Evolutionary conservation across 2,329 filamentous ascomycete species (phyloP), one percentile per base, ranked within the genome.

Genomic region (Pyrenochaeta sp.): DNA sequence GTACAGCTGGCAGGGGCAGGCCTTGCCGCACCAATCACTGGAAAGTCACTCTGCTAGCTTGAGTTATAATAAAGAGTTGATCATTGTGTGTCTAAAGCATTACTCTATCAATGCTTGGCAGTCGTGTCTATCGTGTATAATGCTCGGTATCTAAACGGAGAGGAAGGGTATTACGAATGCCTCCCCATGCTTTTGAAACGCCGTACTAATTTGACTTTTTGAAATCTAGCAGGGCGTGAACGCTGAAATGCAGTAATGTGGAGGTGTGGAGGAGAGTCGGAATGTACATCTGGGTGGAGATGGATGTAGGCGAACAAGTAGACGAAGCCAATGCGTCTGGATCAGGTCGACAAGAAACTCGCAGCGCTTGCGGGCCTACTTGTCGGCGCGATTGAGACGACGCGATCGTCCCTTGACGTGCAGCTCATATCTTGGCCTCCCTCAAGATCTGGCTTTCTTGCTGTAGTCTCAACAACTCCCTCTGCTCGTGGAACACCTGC

Each of bases 401-500:
- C 7, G n/a, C 12, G 24, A n/a, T 44, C 2, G 25, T 24, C 10
- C 3, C 10, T 5, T 2, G 24, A 3, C 25, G n/a, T 8, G 24
- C 24, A 44, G 5, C n/a, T 67, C 57, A 77, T 48, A 77, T 68
- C 68, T 66, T 71, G 13, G 68, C 72, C 54, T 77, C 62, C 46
- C 68, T 59, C 51, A 75, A 54, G 25, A 75, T 77, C 62, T 64
- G 59, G 53, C 66, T 71, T 19, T 72, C 68, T 57, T 77, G 66
- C 70, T 86, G 83, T 61, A 78, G 66, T 43, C 61, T 74, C 56
- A 83, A 77, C 54, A 86, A 84, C 75, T 91, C 90, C 77, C 88
- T 87, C 81, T 98, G 92, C 83, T 97, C 92, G 55, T 91, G 90
- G 73, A 97, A 98, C 0, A 93, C 93, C 73, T 91, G 87, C 66